phyloP scores from a whole-genome alignment of 1,284 basidiomycete genomes.

The Tetrapyrgos nigripes region DNA sequence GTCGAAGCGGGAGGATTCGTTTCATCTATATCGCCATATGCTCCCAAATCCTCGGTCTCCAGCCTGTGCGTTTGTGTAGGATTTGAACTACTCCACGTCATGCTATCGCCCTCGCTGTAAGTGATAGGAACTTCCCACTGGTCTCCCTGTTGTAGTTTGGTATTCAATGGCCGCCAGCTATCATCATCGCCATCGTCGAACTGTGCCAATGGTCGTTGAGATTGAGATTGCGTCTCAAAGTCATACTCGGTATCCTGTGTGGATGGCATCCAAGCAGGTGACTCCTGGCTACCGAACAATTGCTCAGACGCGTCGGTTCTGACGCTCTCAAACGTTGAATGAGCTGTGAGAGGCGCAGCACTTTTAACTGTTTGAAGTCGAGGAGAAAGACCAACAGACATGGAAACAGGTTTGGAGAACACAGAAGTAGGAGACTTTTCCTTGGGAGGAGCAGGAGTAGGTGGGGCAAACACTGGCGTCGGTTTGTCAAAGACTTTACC shows the following conservation, averaged over 20 bases:
- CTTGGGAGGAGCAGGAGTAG: slow-evolving; percentile 26
- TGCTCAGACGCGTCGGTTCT: slow-evolving; percentile 44
- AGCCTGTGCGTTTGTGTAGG: slow-evolving; percentile 56
- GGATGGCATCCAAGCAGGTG: slow-evolving; percentile 59
- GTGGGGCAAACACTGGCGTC: slow-evolving; percentile 61
- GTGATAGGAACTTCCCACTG: slow-evolving; percentile 60
- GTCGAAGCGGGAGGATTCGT: slow-evolving; percentile 15
- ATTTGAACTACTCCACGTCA: slow-evolving; percentile 70
- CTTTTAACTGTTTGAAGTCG: slow-evolving; percentile 32
- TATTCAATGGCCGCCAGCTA: slow-evolving; percentile 74
- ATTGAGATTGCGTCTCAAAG: slow-evolving; percentile 37
- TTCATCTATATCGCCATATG: slow-evolving; percentile 11
- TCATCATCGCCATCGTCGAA: slow-evolving; percentile 63
- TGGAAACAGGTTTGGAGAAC: slow-evolving; percentile 49
- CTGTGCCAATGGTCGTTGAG: slow-evolving; percentile 30
- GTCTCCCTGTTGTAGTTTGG: slow-evolving; percentile 57
- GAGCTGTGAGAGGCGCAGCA: slow-evolving; percentile 48
- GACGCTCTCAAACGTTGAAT: slow-evolving; percentile 59
- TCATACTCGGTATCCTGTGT: slow-evolving; percentile 67
- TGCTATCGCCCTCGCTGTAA: slow-evolving; percentile 60
- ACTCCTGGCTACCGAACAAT: slow-evolving; percentile 54
- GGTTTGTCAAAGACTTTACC: slow-evolving; percentile 65
- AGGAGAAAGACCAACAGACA: slow-evolving; percentile 51
- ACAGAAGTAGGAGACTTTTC: slow-evolving; percentile 36
- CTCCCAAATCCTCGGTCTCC: slow-evolving; percentile 2